phyloP scores from a whole-genome alignment of 176 grass and related monocot genomes.

The Eleusine coracana region DNA sequence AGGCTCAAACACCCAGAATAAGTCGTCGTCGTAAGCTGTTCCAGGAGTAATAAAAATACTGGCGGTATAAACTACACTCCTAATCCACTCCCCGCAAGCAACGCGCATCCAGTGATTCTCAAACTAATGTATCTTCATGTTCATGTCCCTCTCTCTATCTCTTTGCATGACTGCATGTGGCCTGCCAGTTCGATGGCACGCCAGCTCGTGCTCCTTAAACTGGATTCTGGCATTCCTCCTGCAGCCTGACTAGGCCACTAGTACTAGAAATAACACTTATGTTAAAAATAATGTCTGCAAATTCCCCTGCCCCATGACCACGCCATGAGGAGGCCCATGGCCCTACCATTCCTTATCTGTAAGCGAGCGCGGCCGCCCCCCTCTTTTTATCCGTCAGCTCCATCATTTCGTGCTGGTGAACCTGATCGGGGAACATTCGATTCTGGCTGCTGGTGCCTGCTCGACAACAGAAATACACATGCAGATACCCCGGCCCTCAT shows the following conservation, averaged over 20 bases:
- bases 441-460: constrained; percentile 22
- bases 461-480: constrained; percentile 34
- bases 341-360: constrained; percentile 9
- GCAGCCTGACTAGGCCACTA: constrained; percentile 22
- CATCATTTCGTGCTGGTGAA: constrained; percentile 31
- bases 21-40: not conserved
- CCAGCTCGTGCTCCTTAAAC: constrained; percentile 33
- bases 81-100: constrained; percentile 4
- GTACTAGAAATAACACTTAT: not conserved
- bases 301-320: constrained; percentile 33
- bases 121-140: not conserved
- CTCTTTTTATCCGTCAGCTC: not conserved
- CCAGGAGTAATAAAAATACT: not conserved
- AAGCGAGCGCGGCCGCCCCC: not conserved
- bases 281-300: constrained; percentile 19
- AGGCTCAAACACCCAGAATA: not conserved
- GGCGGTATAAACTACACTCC: not conserved
- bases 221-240: constrained; percentile 20
- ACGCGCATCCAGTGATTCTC: not conserved
- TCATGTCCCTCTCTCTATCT: constrained; percentile 1
- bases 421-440: constrained; percentile 20
- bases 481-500: not conserved
- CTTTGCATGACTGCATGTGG: constrained; percentile 30
- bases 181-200: constrained; percentile 29
- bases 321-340: not conserved